These are phyloP conservation scores for Cephaloascus fragrans DNA, from an alignment of 805 yeast species.

Conservation along the genomic window DNA sequence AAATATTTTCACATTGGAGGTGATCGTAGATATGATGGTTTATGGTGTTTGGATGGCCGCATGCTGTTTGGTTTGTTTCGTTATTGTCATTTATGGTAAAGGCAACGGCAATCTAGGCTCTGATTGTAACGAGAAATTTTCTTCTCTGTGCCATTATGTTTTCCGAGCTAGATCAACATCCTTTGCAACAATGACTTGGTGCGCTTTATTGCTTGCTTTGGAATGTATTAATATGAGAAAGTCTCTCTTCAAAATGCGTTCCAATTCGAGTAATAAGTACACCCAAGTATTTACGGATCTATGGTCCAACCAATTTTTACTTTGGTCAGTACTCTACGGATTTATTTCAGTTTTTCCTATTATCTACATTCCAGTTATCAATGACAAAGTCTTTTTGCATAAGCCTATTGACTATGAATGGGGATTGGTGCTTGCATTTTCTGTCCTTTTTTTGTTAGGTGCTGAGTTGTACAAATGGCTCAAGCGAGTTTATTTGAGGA, in stretches of 20 bases:
- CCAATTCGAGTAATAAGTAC: constrained; percentile 49
- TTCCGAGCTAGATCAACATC: constrained; percentile 70
- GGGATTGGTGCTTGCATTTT: constrained; percentile 61
- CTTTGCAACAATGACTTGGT: constrained; percentile 80
- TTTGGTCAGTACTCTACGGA: constrained; percentile 74
- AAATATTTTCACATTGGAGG: constrained; percentile 56
- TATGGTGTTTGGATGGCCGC: constrained; percentile 72
- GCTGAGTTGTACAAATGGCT: constrained; percentile 59
- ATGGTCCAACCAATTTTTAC: constrained; percentile 67
- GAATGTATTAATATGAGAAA: constrained; percentile 66
- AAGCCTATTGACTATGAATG: constrained; percentile 67
- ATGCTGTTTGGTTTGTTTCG: constrained; percentile 58
- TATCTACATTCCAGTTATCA: constrained; percentile 83
- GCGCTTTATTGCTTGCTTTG: constrained; percentile 76
- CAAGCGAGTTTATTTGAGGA: constrained; percentile 48
- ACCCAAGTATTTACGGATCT: constrained; percentile 54
- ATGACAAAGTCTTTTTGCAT: constrained; percentile 66
- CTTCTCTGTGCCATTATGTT: constrained; percentile 46
- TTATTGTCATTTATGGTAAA: constrained; percentile 54
- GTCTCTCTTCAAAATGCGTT: constrained; percentile 65
- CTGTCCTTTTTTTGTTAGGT: constrained; percentile 45
- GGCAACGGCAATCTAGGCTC: constrained; percentile 59
- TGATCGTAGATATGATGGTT: constrained; percentile 56
- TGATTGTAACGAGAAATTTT: constrained; percentile 46
- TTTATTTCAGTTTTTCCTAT: constrained; percentile 69